These are phyloP conservation scores for Xerocomellus amylosporus DNA, from an alignment of 768 basidiomycete species.

Conservation along the genomic window DNA sequence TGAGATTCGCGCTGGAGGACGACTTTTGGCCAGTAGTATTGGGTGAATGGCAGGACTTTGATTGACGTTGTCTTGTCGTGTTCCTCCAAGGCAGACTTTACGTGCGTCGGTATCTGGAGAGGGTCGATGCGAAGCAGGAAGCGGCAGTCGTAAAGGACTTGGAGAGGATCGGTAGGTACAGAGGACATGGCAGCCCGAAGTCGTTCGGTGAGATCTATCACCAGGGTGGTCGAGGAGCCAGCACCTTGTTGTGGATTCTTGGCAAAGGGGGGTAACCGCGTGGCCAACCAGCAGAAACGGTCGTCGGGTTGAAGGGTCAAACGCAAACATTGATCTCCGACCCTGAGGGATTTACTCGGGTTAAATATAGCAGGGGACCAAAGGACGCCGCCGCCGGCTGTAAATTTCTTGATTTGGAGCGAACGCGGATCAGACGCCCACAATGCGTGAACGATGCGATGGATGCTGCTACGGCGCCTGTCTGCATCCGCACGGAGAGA, in stretches of 20 bases:
- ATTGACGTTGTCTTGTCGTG: slow-evolving; percentile 25
- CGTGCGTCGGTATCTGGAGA: slow-evolving; percentile 38
- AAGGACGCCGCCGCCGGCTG: slow-evolving; percentile 59
- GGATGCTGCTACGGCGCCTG: slow-evolving; percentile 46
- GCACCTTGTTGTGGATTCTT: slow-evolving; percentile 27
- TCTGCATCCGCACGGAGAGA: slow-evolving; percentile 58
- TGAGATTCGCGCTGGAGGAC: slow-evolving; percentile 24
- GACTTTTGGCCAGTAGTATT: slow-evolving; percentile 51
- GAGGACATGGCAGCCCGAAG: slow-evolving; percentile 19
- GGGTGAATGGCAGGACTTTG: slow-evolving; percentile 37
- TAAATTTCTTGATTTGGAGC: slow-evolving; percentile 36
- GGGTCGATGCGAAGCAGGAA: slow-evolving; percentile 54
- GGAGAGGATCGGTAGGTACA: slow-evolving; percentile 15
- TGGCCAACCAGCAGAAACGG: slow-evolving; percentile 57
- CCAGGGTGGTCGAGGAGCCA: slow-evolving; percentile 28
- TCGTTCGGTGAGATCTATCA: slow-evolving; percentile 43
- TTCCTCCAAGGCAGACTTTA: slow-evolving; percentile 32
- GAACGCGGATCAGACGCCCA: slow-evolving; percentile 42
- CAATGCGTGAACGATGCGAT: slow-evolving; percentile 46
- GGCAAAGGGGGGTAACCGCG: slow-evolving; percentile 50
- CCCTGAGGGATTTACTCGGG: slow-evolving; percentile 16
- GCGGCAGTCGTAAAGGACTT: slow-evolving; percentile 63
- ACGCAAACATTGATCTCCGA: slow-evolving; percentile 18
- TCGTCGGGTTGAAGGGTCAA: slow-evolving; percentile 17
- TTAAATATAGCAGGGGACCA: slow-evolving; percentile 55